Conservation (phyloP, 2,329 filamentous ascomycete genomes). For the Penicillium sp. region DNA sequence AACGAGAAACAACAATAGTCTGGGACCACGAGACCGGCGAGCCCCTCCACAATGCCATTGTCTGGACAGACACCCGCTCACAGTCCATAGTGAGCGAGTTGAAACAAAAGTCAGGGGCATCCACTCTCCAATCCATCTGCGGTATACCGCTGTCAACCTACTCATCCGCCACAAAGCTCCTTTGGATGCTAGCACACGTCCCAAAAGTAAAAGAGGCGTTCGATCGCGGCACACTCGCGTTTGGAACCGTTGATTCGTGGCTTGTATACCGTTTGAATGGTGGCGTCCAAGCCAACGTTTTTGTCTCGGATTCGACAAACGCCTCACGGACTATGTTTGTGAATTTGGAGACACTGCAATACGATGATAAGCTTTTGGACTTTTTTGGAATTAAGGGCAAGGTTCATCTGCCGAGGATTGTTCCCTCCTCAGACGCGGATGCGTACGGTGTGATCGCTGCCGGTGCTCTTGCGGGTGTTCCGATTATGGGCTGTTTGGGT, state of each 20-base stretch:
- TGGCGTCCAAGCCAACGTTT: slow-evolving; percentile 64
- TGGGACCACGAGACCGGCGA: slow-evolving; percentile 81
- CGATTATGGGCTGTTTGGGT: slow-evolving; percentile 77
- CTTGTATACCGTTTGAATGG: slow-evolving; percentile 79
- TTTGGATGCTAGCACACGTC: slow-evolving; percentile 78
- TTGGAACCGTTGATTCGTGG: slow-evolving; percentile 88
- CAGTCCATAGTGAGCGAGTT: slow-evolving; percentile 72
- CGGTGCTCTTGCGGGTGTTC: slow-evolving; percentile 66
- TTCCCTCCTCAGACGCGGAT: slow-evolving; percentile 71
- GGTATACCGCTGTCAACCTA: slow-evolving; percentile 86
- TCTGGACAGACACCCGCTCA: slow-evolving; percentile 86
- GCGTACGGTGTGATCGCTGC: slow-evolving; percentile 67
- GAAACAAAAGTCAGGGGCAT: slow-evolving; percentile 65
- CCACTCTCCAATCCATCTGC: slow-evolving; percentile 67
- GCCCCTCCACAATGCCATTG: slow-evolving; percentile 79
- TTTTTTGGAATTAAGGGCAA: slow-evolving; percentile 80
- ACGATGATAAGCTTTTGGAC: slow-evolving; percentile 71
- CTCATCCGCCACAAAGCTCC: slow-evolving; percentile 78
- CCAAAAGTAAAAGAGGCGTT: slow-evolving; percentile 70
- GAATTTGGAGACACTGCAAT: slow-evolving; percentile 75
- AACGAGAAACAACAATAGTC: slow-evolving; percentile 82
- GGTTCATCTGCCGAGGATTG: slow-evolving; percentile 74
- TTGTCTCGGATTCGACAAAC: slow-evolving; percentile 84
- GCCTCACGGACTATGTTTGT: slow-evolving; percentile 92
- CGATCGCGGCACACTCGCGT: slow-evolving; percentile 70